Conservation (phyloP, 352 stramenopile species). For the Pythium biforme region DNA sequence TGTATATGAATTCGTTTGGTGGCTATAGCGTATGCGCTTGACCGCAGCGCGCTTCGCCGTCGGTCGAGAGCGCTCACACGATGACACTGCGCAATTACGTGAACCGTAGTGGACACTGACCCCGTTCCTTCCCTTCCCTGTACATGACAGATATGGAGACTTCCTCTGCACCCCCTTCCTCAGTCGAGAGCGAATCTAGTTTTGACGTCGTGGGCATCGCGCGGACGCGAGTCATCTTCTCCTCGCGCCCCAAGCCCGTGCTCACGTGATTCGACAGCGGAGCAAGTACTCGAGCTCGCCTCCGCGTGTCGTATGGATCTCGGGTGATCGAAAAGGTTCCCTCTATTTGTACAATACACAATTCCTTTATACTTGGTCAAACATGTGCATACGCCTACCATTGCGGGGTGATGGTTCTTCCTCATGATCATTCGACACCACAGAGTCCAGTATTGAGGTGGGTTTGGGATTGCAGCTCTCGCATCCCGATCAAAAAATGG, state of each 20-base stretch:
- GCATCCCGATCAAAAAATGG: neutral
- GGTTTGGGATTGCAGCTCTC: neutral
- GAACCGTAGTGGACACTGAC: too few relatives aligned
- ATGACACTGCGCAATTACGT: too few relatives aligned
- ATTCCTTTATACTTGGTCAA: neutral
- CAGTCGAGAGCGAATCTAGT: neutral
- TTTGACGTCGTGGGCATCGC: conserved; percentile 86
- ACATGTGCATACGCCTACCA: too few relatives aligned
- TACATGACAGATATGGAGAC: conserved; percentile 15
- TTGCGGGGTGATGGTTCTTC: too few relatives aligned
- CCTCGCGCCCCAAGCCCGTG: conserved; percentile 71
- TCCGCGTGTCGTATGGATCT: too few relatives aligned
- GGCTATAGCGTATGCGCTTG: neutral
- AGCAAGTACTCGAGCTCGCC: too few relatives aligned
- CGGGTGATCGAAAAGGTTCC: too few relatives aligned
- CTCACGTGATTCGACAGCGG: conserved; percentile 25
- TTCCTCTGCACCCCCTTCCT: neutral
- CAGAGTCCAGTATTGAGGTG: conserved; percentile 9
- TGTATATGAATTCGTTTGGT: neutral
- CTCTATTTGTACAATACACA: neutral
- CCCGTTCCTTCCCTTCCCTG: too few relatives aligned
- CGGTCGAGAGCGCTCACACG: neutral
- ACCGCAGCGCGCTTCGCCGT: neutral
- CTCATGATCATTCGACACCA: neutral
- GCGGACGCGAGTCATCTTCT: conserved; percentile 74